phyloP scores from a whole-genome alignment of 805 yeast species.

The Kodamaea hsintzibuensis region DNA sequence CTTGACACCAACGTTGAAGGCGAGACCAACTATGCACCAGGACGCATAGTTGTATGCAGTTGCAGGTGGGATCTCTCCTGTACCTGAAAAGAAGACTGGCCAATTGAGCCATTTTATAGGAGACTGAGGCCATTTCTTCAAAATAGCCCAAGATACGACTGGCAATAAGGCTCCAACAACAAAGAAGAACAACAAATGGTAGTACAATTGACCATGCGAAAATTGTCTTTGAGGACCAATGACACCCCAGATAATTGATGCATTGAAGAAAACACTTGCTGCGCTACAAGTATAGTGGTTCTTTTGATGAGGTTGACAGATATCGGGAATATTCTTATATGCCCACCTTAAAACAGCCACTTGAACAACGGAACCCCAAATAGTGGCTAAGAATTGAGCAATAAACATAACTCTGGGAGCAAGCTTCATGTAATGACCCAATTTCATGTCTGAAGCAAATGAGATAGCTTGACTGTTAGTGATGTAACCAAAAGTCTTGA shows the following conservation, averaged over 20 bases:
- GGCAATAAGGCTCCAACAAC: slow-evolving; percentile 39
- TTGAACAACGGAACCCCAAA: slow-evolving; percentile 43
- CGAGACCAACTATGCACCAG: slow-evolving; percentile 41
- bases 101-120: slow-evolving; percentile 23
- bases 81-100: slow-evolving; percentile 46
- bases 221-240: slow-evolving; percentile 30
- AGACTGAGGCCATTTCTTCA: slow-evolving; percentile 43
- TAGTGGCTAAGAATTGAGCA: slow-evolving; percentile 44
- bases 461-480: slow-evolving; percentile 48
- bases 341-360: slow-evolving; percentile 44
- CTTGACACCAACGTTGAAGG: slow-evolving; percentile 39
- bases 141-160: slow-evolving; percentile 36
- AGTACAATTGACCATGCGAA: slow-evolving; percentile 20
- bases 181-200: slow-evolving; percentile 41
- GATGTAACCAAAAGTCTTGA: slow-evolving; percentile 50
- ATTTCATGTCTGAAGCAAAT: slow-evolving; percentile 49
- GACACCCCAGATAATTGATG: slow-evolving; percentile 45
- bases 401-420: slow-evolving; percentile 40
- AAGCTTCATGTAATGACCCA: slow-evolving; percentile 46
- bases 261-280: slow-evolving; percentile 36
- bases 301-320: slow-evolving; percentile 32
- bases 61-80: slow-evolving; percentile 72
- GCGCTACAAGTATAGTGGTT: slow-evolving; percentile 25
- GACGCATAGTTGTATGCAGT: slow-evolving; percentile 66
- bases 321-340: slow-evolving; percentile 32